phyloP scores from a whole-genome alignment of 495 filamentous ascomycete genomes.

The Penicillium paxilli region DNA sequence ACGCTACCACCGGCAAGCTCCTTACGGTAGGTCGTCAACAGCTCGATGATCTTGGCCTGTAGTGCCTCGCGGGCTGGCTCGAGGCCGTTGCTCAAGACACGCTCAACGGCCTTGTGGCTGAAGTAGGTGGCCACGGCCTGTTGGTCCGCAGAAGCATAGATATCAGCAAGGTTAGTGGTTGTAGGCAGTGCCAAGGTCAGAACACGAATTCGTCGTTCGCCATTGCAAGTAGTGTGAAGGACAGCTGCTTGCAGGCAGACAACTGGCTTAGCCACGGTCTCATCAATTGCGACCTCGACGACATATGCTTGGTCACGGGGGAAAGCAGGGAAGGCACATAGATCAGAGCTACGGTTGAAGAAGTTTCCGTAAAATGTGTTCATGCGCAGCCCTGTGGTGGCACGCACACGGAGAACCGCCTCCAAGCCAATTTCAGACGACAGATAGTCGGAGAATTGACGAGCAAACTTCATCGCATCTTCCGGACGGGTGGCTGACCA shows the following conservation, averaged over 20 bases:
- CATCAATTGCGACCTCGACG: conserved; percentile 98
- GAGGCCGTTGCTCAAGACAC: conserved; percentile 78
- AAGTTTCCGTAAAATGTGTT: conserved; percentile 99
- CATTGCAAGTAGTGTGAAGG: conserved; percentile 96
- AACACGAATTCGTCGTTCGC: conserved; percentile 90
- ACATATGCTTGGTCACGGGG: conserved; percentile 96
- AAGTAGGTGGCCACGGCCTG: conserved; percentile 90
- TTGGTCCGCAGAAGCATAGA: conserved; percentile 95
- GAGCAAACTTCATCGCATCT: conserved; percentile 96
- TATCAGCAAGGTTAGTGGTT: conserved; percentile 81
- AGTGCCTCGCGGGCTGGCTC: conserved; percentile 89
- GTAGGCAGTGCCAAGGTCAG: conserved; percentile 92
- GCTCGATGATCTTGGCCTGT: conserved; percentile 87
- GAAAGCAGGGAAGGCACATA: conserved; percentile 97
- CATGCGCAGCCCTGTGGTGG: conserved; percentile 94
- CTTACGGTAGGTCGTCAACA: conserved; percentile 93
- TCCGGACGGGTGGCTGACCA: conserved; percentile 93
- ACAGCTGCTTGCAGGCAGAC: conserved; percentile 97
- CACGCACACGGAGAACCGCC: conserved; percentile 91
- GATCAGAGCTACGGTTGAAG: conserved; percentile 95
- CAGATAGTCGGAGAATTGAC: conserved; percentile 93
- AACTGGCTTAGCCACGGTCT: conserved; percentile 87
- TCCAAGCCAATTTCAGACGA: conserved; percentile 95
- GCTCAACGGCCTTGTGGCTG: conserved; percentile 96
- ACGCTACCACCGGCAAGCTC: conserved; percentile 95